Conservation (phyloP, 352 stramenopile genomes). For the Achlya hypogyna region DNA sequence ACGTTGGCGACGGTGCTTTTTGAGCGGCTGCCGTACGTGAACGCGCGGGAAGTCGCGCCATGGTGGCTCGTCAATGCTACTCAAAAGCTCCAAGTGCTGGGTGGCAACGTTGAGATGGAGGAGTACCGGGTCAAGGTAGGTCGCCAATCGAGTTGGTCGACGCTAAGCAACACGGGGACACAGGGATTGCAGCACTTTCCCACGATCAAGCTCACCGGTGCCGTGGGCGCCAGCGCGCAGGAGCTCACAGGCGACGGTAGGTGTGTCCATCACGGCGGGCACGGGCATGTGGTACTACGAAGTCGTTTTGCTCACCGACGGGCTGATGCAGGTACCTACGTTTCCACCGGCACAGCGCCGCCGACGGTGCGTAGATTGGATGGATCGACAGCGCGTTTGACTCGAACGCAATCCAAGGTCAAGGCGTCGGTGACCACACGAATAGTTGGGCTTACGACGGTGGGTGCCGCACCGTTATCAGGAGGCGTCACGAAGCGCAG, state of each 20-base stretch:
- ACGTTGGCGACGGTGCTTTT: conserved; percentile 7
- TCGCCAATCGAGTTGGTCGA: not conserved
- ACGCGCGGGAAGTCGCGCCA: not conserved
- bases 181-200: conserved; percentile 67
- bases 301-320: conserved; percentile 78
- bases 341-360: not conserved
- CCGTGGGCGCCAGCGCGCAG: not conserved
- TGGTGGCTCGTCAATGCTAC: conserved; percentile 18
- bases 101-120: conserved; percentile 55
- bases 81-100: conserved; percentile 37
- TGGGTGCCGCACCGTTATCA: not conserved
- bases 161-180: not conserved
- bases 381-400: conserved; percentile 84
- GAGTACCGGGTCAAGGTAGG: conserved; percentile 34
- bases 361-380: conserved; percentile 44
- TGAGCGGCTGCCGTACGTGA: conserved; percentile 15
- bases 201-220: conserved; percentile 40
- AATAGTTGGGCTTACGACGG: conserved; percentile 90
- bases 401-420: conserved; percentile 70
- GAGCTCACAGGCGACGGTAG: not conserved
- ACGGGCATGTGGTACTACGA: conserved; percentile 87
- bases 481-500: not conserved
- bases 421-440: conserved; percentile 86
- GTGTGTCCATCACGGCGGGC: conserved; percentile 35
- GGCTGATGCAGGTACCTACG: conserved; percentile 65